phyloP scores from a whole-genome alignment of 1,139 yeast genomes.

The Zhuliangozyma blackwelliae region DNA sequence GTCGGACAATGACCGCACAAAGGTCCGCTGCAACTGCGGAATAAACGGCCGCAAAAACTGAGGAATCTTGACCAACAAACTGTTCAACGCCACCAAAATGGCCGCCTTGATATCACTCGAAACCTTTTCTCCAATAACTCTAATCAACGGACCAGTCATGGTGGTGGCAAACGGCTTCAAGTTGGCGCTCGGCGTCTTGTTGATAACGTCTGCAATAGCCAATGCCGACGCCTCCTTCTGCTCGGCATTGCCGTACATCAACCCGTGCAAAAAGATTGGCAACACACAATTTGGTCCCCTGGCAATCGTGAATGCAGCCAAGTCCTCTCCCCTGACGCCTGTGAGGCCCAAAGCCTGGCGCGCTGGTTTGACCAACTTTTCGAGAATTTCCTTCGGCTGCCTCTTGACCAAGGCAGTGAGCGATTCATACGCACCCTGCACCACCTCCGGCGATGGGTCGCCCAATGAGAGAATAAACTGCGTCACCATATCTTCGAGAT shows the following conservation, averaged over 20 bases:
- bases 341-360: slow-evolving; percentile 66
- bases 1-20: slow-evolving; percentile 87
- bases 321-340: slow-evolving; percentile 59
- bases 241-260: slow-evolving; percentile 86
- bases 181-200: slow-evolving; percentile 75
- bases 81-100: slow-evolving; percentile 77
- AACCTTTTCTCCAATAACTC: slow-evolving; percentile 96
- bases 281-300: slow-evolving; percentile 84
- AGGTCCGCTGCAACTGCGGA: slow-evolving; percentile 96
- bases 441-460: slow-evolving; percentile 62
- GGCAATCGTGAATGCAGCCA: slow-evolving; percentile 75
- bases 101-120: slow-evolving; percentile 89
- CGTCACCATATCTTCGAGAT: slow-evolving; percentile 70
- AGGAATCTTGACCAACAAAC: slow-evolving; percentile 77
- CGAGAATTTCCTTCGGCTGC: slow-evolving; percentile 72
- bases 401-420: slow-evolving; percentile 62
- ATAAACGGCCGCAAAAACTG: slow-evolving; percentile 90
- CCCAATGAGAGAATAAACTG: slow-evolving; percentile 71
- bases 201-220: slow-evolving; percentile 85
- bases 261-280: slow-evolving; percentile 91
- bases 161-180: slow-evolving; percentile 88
- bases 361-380: slow-evolving; percentile 73
- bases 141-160: slow-evolving; percentile 95
- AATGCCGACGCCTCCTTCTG: slow-evolving; percentile 84
- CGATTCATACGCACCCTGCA: slow-evolving; percentile 65